phyloP scores from a whole-genome alignment of 2,329 filamentous ascomycete genomes.

The Pseudogymnoascus sp. region DNA sequence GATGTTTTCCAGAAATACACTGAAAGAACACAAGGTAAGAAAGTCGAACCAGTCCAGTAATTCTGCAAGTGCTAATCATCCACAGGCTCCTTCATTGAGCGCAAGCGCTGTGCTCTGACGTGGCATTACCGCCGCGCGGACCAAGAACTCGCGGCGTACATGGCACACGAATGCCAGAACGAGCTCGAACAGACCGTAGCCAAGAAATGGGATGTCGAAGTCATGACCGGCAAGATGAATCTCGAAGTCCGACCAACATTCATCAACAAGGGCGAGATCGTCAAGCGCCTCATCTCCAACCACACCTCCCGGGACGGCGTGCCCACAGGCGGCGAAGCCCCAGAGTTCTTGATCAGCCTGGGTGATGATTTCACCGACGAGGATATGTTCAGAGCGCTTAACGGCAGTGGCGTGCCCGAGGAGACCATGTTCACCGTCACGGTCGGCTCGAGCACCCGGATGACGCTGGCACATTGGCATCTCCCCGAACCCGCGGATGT shows the following conservation, averaged over 20 bases:
- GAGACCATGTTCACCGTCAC: constrained; percentile 83
- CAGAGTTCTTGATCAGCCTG: constrained; percentile 83
- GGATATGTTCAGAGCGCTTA: constrained; percentile 86
- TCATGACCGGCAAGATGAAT: constrained; percentile 96
- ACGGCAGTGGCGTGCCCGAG: constrained; percentile 47
- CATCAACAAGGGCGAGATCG: constrained; percentile 97
- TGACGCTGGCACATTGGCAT: constrained; percentile 85
- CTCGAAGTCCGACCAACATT: constrained; percentile 93
- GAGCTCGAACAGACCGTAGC: constrained; percentile 70
- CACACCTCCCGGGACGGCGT: constrained; percentile 43
- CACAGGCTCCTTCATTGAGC: constrained; percentile 80
- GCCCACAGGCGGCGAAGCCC: constrained; percentile 43
- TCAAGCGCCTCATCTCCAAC: constrained; percentile 68
- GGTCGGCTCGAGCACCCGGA: constrained; percentile 84
- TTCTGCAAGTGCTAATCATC: constrained; percentile 17
- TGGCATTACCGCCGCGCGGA: constrained; percentile 96
- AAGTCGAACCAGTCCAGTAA: not conserved
- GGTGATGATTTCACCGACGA: constrained; percentile 98
- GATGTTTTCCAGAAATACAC: constrained; percentile 83
- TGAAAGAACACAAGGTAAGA: constrained; percentile 70
- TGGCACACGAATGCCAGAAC: constrained; percentile 73
- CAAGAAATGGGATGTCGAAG: constrained; percentile 81
- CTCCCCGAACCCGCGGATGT: constrained; percentile 84
- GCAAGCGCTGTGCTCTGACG: constrained; percentile 87
- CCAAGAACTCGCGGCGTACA: constrained; percentile 73